Percentiles rank a stretch among this genome's conserved stretches.
phyloP scores from a whole-genome alignment of 2,329 filamentous ascomycete species.

The Leptosphaerulina australis region DNA sequence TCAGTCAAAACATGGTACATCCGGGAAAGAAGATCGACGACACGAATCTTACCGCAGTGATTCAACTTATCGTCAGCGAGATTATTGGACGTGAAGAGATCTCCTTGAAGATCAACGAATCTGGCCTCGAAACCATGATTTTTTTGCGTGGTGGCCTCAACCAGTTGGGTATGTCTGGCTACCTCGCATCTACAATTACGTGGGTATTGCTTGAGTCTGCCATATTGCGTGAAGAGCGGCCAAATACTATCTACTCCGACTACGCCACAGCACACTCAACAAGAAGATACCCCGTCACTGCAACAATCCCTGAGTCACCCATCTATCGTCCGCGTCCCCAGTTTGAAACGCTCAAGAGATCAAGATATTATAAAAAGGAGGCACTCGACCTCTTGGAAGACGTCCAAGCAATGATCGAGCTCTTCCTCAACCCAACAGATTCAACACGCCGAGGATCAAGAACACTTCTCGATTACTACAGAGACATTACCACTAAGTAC shows the following conservation, averaged over 20 bases:
- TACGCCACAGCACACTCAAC: conserved; percentile 26
- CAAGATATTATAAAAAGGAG: conserved; percentile 18
- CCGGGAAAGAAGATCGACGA: conserved; percentile 34
- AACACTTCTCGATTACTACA: conserved; percentile 27
- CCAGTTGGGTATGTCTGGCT: conserved; percentile 38
- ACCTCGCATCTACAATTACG: conserved; percentile 40
- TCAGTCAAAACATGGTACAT: conserved; percentile 36
- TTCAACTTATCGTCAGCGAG: conserved; percentile 45
- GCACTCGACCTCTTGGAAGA: conserved; percentile 36
- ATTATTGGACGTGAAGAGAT: conserved; percentile 38
- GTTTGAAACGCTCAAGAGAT: conserved; percentile 38
- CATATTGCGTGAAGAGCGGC: conserved; percentile 38
- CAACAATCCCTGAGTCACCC: conserved; percentile 45
- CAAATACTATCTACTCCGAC: conserved; percentile 35
- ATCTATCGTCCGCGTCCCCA: conserved; percentile 39
- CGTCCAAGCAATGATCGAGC: conserved; percentile 39
- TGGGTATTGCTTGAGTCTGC: conserved; percentile 44
- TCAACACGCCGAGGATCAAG: conserved; percentile 24
- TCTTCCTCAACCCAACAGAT: conserved; percentile 34
- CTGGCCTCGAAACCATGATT: conserved; percentile 42
- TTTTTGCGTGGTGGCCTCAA: conserved; percentile 42
- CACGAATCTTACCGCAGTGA: conserved; percentile 45
- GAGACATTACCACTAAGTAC: conserved; percentile 30
- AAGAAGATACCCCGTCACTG: conserved; percentile 24
- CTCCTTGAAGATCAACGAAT: conserved; percentile 34